These are phyloP conservation scores for Wickerhamiella occidentalis DNA, from an alignment of 805 yeast genomes.

Conservation along the genomic window DNA sequence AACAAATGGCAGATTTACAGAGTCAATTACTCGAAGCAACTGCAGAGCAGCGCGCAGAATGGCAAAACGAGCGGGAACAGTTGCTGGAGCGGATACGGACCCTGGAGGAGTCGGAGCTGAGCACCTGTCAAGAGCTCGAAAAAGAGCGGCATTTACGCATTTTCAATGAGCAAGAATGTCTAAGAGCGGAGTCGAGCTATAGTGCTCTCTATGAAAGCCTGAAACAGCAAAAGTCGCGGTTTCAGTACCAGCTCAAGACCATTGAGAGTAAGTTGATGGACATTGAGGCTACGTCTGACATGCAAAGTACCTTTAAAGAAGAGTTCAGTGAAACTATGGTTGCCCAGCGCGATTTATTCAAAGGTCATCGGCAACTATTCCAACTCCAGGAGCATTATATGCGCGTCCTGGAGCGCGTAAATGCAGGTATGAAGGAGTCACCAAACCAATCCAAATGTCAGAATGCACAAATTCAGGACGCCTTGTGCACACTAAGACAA, in stretches of 20 bases:
- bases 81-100: not conserved
- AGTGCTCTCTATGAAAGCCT: slow-evolving; percentile 1
- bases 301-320: not conserved
- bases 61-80: not conserved
- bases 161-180: not conserved
- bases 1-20: not conserved
- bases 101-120: not conserved
- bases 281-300: not conserved
- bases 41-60: not conserved
- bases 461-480: not conserved
- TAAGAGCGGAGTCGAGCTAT: slow-evolving; percentile 4
- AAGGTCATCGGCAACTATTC: slow-evolving; percentile 5
- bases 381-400: slow-evolving; percentile 7
- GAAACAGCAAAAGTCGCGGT: slow-evolving; percentile 1
- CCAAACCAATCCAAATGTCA: not conserved
- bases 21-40: not conserved
- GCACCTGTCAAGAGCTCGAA: not conserved
- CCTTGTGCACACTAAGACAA: not conserved
- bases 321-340: not conserved
- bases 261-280: slow-evolving; percentile 1
- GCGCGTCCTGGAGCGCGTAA: not conserved
- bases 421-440: not conserved
- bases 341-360: not conserved
- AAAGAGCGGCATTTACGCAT: not conserved
- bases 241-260: slow-evolving; percentile 5